Base-by-base conservation (phyloP, 179 eudicot genomes). In the Monotropa hypopitys region DNA sequence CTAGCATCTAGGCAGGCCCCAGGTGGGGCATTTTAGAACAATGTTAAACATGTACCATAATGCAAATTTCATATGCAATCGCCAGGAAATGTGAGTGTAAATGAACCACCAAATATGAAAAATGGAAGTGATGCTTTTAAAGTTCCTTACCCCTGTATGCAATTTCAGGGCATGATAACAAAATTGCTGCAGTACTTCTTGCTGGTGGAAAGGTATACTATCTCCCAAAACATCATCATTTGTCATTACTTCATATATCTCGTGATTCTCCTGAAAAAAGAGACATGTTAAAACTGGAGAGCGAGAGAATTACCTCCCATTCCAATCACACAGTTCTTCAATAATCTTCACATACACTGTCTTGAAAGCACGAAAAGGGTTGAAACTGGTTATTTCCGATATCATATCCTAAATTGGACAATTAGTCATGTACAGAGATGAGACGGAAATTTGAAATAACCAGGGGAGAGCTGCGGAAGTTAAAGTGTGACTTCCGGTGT, bases 161-260 rank as follows among this genome's bases (percentile, higher is more conserved):
- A 85, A 56, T 83, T 88, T 91, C 79, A 95, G 83, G 65, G 86
- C 78, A 49, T 89, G 89, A 79, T 86, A 89, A 87, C 97, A 91
- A 79, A 90, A 88, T 77, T 86, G 89, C 78, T 89, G 86, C 76
- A 95, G 65, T 28, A 82, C 83, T 42, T 76, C 79, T 84, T 95
- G 95, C 83, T 95, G 99, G 42, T 86, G 90, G 28, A 76, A 79
- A 68, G 99, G 99, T 72, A 95, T 85, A 65, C 84, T 83, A 82
- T 95, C 98, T 79, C 99, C 99, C 87, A 95, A 84, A 78, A 93
- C 83, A 76, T 95, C 99, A 81, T 95, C 99, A 84, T 90, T 95
- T 72, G 95, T 89, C 95, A 93, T 84, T 56, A 80, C 79, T 57
- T 76, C 79, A 61, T 72, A 78, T 54, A 80, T 42, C 83, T 91